Conservation (phyloP, 352 stramenopile species). For the Poterioochromonas sp. region DNA sequence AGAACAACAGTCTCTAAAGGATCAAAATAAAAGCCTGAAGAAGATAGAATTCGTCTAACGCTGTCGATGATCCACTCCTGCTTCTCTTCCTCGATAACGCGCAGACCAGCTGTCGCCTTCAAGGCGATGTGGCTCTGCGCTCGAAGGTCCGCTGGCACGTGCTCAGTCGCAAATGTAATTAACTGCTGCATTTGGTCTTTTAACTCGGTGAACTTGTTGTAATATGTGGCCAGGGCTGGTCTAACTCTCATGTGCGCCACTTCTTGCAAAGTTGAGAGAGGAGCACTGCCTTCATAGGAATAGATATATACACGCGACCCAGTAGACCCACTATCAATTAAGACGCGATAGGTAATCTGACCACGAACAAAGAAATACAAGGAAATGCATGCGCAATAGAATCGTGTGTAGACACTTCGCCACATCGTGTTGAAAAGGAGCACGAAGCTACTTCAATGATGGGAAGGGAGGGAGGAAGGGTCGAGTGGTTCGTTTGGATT, state of each 20-base stretch:
- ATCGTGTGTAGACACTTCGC: too few relatives aligned
- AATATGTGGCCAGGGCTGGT: neutral
- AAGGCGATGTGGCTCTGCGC: neutral
- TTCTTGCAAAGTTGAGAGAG: neutral
- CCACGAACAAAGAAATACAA: neutral
- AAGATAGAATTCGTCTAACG: neutral
- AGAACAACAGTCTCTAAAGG: slow-evolving; percentile 1
- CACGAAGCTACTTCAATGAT: too few relatives aligned
- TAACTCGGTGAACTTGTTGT: neutral
- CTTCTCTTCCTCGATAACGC: neutral
- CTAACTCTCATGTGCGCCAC: neutral
- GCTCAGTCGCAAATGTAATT: neutral
- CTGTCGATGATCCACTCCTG: neutral
- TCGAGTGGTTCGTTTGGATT: too few relatives aligned
- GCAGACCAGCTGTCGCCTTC: slow-evolving; percentile 21
- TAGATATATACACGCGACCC: slow-evolving; percentile 6
- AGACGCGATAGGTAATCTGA: neutral
- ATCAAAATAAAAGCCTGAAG: neutral
- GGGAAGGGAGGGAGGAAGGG: too few relatives aligned
- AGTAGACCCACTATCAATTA: slow-evolving; percentile 20
- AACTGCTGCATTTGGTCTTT: neutral
- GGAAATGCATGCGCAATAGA: too few relatives aligned
- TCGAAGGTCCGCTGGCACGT: neutral
- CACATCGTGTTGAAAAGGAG: too few relatives aligned
- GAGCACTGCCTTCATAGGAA: neutral